Evolutionary conservation across 139 green algal genomes (phyloP).

Genomic region (Picochlorum sp.): DNA sequence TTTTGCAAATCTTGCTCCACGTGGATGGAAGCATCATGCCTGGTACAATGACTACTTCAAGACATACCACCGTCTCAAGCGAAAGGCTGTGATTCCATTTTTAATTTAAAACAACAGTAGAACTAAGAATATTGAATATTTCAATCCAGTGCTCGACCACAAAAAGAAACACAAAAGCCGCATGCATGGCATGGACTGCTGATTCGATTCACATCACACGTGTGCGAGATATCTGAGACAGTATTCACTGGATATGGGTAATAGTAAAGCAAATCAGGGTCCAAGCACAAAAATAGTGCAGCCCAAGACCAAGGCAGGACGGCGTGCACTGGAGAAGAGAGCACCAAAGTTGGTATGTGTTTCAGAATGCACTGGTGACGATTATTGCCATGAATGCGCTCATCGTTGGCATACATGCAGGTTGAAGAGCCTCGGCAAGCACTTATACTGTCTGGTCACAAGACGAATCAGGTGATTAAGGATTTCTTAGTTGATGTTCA

Average conservation of each 20-base stretch:
- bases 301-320: slow-evolving; percentile 57
- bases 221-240: background rate
- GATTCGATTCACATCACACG: too few species aligned
- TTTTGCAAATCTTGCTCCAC: slow-evolving; percentile 52
- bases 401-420: slow-evolving; percentile 24
- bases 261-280: background rate
- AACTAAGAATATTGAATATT: background rate
- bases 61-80: slow-evolving; percentile 4
- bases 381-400: background rate
- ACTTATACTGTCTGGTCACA: slow-evolving; percentile 61
- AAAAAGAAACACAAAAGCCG: background rate
- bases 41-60: slow-evolving; percentile 15
- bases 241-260: background rate
- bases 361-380: background rate
- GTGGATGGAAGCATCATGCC: slow-evolving; percentile 39
- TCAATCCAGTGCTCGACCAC: background rate
- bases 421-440: slow-evolving; percentile 65
- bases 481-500: slow-evolving; percentile 58
- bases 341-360: slow-evolving; percentile 69
- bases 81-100: slow-evolving; percentile 53
- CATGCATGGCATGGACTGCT: background rate
- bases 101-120: background rate
- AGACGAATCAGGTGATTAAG: slow-evolving; percentile 63
- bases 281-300: slow-evolving; percentile 36
- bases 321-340: slow-evolving; percentile 51